Percentiles rank a stretch among this genome's conserved stretches.
Conservation (phyloP, 2,329 filamentous ascomycete species). For the Aspergillus carbonarius region DNA sequence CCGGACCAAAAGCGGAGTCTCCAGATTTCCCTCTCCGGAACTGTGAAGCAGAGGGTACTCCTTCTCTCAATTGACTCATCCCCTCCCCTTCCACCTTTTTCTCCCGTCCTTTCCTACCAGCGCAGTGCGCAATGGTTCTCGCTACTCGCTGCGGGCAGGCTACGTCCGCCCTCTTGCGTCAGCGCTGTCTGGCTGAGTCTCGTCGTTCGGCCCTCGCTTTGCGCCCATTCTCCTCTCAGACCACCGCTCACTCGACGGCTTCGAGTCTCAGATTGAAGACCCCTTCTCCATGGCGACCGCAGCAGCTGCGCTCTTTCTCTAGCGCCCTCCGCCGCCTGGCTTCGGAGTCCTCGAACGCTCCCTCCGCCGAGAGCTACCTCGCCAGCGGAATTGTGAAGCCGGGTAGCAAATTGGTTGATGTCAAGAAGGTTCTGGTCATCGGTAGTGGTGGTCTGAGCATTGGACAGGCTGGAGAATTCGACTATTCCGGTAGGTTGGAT, state of each 20-base stretch:
- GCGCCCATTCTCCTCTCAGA: constrained; percentile 41
- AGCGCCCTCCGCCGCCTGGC: constrained; percentile 40
- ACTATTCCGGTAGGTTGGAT: constrained; percentile 81
- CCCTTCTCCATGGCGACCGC: constrained; percentile 38
- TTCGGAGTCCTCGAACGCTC: constrained; percentile 63
- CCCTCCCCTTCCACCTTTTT: constrained; percentile 5
- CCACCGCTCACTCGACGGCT: constrained; percentile 31
- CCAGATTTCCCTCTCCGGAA: constrained; percentile 7
- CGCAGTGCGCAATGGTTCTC: constrained; percentile 46
- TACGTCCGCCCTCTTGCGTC: constrained; percentile 41
- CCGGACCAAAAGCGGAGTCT: constrained; percentile 9
- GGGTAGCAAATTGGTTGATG: constrained; percentile 73
- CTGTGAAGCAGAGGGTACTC: constrained; percentile 6
- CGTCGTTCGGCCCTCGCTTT: constrained; percentile 35
- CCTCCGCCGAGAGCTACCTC: constrained; percentile 82
- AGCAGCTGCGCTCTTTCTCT: constrained; percentile 46
- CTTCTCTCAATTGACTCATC: constrained; percentile 19
- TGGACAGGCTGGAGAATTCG: constrained; percentile 96
- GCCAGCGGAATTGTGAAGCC: constrained; percentile 82
- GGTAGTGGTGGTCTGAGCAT: constrained; percentile 93
- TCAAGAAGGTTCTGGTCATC: constrained; percentile 97
- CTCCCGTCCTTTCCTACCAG: constrained; percentile 18
- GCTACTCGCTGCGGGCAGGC: constrained; percentile 47
- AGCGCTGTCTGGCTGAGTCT: constrained; percentile 42
- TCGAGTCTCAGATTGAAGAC: constrained; percentile 39